Evolutionary conservation across 306 rosid genomes (phyloP).

Genomic region (Cicer pinnatifidum): DNA sequence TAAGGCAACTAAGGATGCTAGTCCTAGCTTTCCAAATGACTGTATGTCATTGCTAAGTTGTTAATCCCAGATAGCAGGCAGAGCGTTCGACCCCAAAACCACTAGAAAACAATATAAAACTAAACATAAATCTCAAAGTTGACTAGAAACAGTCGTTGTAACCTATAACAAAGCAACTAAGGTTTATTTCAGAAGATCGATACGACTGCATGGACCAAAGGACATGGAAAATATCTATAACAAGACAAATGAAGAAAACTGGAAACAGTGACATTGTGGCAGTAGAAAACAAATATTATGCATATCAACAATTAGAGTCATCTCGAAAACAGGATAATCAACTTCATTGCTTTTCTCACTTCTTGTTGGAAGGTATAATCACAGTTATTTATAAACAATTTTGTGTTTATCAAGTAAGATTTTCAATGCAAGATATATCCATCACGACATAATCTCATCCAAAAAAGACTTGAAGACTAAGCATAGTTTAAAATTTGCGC

Average conservation of each 20-base stretch:
- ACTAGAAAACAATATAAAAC: background rate
- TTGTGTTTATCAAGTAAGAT: background rate
- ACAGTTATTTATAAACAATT: slow-evolving; percentile 1
- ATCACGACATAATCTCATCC: background rate
- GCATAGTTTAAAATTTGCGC: too few relatives aligned
- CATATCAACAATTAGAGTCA: background rate
- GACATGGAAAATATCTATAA: too few relatives aligned
- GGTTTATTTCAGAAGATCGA: too few relatives aligned
- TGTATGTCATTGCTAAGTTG: background rate
- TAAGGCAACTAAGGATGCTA: background rate
- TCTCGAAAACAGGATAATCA: background rate
- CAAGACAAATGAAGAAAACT: too few relatives aligned
- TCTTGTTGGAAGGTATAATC: slow-evolving; percentile 12
- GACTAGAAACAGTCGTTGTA: too few relatives aligned
- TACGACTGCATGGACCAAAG: too few relatives aligned
- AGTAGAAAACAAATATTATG: too few relatives aligned
- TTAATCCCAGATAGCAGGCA: background rate
- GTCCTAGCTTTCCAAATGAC: too few relatives aligned
- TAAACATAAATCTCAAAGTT: too few relatives aligned
- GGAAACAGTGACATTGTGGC: too few relatives aligned
- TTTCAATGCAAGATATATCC: background rate
- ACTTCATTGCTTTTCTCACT: background rate
- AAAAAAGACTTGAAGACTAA: background rate
- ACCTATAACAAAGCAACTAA: too few relatives aligned
- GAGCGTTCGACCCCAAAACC: background rate